Percentiles rank a stretch among this genome's conserved stretches.
Conservation (phyloP, 176 grass and related monocot species). For the Rhynchospora pubera region DNA sequence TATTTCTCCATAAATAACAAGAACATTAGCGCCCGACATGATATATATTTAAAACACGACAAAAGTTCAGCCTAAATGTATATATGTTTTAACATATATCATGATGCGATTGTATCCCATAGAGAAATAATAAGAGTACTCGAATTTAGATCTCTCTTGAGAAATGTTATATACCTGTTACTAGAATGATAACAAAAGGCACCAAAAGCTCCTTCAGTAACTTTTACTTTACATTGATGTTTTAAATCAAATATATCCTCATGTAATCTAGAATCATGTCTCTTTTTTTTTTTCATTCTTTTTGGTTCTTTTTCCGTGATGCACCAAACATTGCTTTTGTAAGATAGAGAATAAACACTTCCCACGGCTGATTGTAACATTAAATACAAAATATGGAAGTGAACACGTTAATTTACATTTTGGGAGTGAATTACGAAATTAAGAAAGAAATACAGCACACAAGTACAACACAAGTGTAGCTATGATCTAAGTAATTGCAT, state of each 20-base stretch:
- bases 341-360: background rate
- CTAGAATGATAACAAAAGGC: background rate
- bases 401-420: constrained; percentile 11
- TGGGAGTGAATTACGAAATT: background rate
- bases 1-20: too few relatives aligned
- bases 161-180: background rate
- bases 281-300: background rate
- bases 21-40: too few relatives aligned
- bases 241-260: background rate
- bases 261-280: background rate
- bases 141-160: background rate
- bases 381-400: constrained; percentile 5
- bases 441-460: constrained; percentile 1
- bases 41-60: too few relatives aligned
- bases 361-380: background rate
- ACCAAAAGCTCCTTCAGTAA: background rate
- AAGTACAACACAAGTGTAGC: constrained; percentile 6
- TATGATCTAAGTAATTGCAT: constrained; percentile 8
- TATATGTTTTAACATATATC: too few relatives aligned
- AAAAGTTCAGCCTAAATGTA: too few relatives aligned
- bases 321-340: background rate
- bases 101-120: background rate
- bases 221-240: background rate
- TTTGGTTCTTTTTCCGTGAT: background rate
- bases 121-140: background rate